phyloP scores from a whole-genome alignment of 129 eudicot species.

The Flaveria linearis region DNA sequence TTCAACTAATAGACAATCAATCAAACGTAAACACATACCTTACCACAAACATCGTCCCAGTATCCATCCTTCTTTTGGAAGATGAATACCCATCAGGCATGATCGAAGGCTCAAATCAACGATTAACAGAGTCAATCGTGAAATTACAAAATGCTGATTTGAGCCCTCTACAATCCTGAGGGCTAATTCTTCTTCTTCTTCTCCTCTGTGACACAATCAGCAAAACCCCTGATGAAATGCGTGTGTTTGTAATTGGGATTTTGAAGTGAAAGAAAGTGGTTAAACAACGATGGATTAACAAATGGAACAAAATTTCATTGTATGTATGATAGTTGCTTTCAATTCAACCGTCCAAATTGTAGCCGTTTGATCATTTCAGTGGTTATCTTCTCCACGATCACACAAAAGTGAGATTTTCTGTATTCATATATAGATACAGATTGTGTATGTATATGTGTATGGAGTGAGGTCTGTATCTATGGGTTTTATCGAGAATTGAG shows the following conservation, averaged over 20 bases:
- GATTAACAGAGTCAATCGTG: neutral
- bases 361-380: slow-evolving; percentile 24
- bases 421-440: slow-evolving; percentile 9
- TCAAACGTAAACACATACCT: slow-evolving; percentile 22
- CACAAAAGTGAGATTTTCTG: neutral
- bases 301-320: neutral
- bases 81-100: slow-evolving; percentile 59
- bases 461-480: neutral
- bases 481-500: no score
- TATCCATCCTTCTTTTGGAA: slow-evolving; percentile 64
- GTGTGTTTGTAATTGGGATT: slow-evolving; percentile 13
- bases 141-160: slow-evolving; percentile 29
- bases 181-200: slow-evolving; percentile 30
- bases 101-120: slow-evolving; percentile 38
- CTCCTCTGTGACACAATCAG: slow-evolving; percentile 1
- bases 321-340: slow-evolving; percentile 11
- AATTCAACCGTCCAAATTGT: slow-evolving; percentile 11
- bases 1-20: neutral
- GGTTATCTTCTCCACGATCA: neutral
- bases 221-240: slow-evolving; percentile 25
- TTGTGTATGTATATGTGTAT: neutral
- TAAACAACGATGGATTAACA: neutral
- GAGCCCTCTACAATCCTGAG: slow-evolving; percentile 35
- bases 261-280: neutral
- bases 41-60: slow-evolving; percentile 60